Conservation (phyloP, 495 filamentous ascomycete genomes). For the Penicillium simplicissimum region DNA sequence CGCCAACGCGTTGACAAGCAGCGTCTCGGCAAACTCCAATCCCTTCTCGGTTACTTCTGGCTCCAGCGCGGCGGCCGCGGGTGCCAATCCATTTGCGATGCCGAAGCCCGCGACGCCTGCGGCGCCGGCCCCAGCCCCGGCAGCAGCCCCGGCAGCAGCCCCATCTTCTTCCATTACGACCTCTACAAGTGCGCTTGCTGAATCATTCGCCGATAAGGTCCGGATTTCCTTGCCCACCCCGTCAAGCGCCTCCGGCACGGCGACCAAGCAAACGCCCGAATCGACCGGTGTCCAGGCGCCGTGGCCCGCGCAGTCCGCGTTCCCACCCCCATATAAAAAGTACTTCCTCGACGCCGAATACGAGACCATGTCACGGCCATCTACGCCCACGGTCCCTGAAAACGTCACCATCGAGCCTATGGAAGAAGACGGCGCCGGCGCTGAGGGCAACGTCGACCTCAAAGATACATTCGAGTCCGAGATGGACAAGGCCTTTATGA, state of each 20-base stretch:
- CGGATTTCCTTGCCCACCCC: slow-evolving; percentile 47
- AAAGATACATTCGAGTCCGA: slow-evolving; percentile 81
- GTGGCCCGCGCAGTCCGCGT: slow-evolving; percentile 68
- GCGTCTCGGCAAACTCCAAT: slow-evolving; percentile 54
- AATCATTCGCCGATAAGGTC: slow-evolving; percentile 72
- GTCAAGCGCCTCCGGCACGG: slow-evolving; percentile 33
- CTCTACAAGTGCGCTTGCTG: slow-evolving; percentile 50
- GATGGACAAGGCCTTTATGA: slow-evolving; percentile 87
- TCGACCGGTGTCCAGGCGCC: slow-evolving; percentile 47
- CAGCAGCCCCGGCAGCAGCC: slow-evolving; percentile 21
- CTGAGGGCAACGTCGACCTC: slow-evolving; percentile 60
- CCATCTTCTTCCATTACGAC: slow-evolving; percentile 19
- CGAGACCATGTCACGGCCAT: slow-evolving; percentile 67
- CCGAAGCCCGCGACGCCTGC: slow-evolving; percentile 38
- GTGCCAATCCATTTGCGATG: slow-evolving; percentile 51
- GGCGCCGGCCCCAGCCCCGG: slow-evolving; percentile 23
- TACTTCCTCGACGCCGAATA: slow-evolving; percentile 91
- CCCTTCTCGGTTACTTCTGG: slow-evolving; percentile 52
- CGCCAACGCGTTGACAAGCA: slow-evolving; percentile 38
- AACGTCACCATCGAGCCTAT: slow-evolving; percentile 59
- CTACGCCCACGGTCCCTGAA: slow-evolving; percentile 43
- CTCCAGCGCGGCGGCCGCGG: slow-evolving; percentile 23
- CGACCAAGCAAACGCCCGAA: slow-evolving; percentile 37
- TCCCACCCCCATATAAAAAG: slow-evolving; percentile 69
- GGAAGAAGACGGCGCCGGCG: slow-evolving; percentile 48